Base-by-base conservation (phyloP, 345 rosid genomes). In the Garcia nutans region DNA sequence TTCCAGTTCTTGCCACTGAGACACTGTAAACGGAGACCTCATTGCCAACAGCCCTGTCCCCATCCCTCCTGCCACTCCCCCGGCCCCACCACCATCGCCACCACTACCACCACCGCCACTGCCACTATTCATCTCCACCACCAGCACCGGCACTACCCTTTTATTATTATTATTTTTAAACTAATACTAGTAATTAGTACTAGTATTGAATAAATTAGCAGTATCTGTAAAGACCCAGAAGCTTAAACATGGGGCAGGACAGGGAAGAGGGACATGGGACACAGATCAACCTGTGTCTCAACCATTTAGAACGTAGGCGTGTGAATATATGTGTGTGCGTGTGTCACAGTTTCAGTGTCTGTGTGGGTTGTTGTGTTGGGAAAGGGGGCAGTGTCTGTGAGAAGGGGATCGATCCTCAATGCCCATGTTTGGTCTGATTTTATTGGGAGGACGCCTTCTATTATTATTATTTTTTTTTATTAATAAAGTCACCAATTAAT, bases 1-100 rank as follows among this genome's bases (percentile, higher is more conserved):
- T 66, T 87, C 87, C 71, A 87, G 85, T 77, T 87, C 90, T 77
- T 84, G 90, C 86, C 87, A 86, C 77, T 87, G 91, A 42, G 91
- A 85, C 52, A 81, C 80, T 20, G 91, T 87, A 76, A 87, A 87
- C 12, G 89, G 87, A 49, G 86, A 86, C 83, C 79, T 83, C 85
- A 77, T 83, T 67, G 79, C 63, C 77, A 75, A 60, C 66, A 75
- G 57, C 67, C 83, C 86, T 26, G 78, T 41, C 67, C 79, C 85
- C 59, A 22, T 57, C 28, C 74, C 80, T 5, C 64, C 74, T 2
- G 56, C 50, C 52, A 61, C 68, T 42, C 63, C 61, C 5, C 76
- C 80, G 5, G 56, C 76, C 1, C 80, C 84, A 12, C 64, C 79
- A 0, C 12, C 58, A 17, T 8, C 58, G 6, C 58, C 58, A 3